Evolutionary conservation across 1,139 yeast species (phyloP), one percentile per base, ranked within the genome.

Genomic region (Saccharomyces pastorianus): DNA sequence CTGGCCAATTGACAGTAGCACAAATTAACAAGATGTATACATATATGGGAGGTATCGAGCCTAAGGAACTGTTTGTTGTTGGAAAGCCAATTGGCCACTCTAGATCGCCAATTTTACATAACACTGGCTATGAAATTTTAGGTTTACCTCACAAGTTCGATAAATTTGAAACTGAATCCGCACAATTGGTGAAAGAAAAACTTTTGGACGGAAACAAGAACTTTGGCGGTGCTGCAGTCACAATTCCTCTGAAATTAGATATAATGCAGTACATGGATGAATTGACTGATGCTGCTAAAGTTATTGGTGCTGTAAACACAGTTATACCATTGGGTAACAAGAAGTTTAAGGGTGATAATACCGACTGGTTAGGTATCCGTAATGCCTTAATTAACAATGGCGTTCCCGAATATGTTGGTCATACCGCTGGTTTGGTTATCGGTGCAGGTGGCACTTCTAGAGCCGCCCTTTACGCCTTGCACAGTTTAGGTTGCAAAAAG

Each of bases 401-500:
- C 9, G 83, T 83, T 34, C 81, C 87, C 38, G 72, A 73, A 47
- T 55, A 50, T 29, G 58, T 62, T 54, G 41, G 73, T 64, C 61
- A 68, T 6, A 70, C 76, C 20, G 75, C 77, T 55, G 95, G 90
- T 47, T 75, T 93, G 58, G 85, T 93, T 52, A 76, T 93, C 61
- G 99, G 99, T 51, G 96, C 96, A 29, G 99, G 99, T 48, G 99
- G 99, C 50, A 91, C 99, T 41, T 85, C 96, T 0, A 81, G 97
- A 66, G 97, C 99, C 46, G 99, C 98, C 1, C 82, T 88, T 26
- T 91, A 80, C 69, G 98, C 99, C 0, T 77, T 93, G 63, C 81
- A 84, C 64, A 70, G 81, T 59, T 74, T 93, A 75, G 97, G 97
- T 1, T 89, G 95, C 68, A 64, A 75, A 46, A 81, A 77, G 61